Conservation (phyloP, 2,329 filamentous ascomycete genomes). For the Arthroderma sp. region DNA sequence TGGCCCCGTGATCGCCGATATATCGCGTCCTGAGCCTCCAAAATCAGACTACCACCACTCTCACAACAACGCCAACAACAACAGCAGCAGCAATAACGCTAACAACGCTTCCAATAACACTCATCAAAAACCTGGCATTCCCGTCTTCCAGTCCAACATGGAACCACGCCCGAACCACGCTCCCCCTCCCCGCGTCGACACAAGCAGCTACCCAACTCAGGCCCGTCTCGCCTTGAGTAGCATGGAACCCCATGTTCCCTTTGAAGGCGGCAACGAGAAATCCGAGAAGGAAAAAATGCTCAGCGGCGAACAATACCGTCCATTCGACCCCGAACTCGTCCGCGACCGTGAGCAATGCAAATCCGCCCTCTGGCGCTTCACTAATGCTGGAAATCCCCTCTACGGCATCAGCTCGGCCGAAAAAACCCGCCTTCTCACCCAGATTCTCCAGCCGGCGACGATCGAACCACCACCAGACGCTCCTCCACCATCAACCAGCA, state of each 20-base stretch:
- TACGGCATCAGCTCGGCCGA: conserved; percentile 51
- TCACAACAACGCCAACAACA: conserved; percentile 21
- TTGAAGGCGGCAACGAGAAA: conserved; percentile 24
- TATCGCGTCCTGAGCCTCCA: conserved; percentile 27
- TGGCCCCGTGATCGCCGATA: conserved; percentile 28
- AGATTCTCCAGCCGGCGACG: conserved; percentile 26
- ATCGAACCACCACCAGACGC: conserved; percentile 17
- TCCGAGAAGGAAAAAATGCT: conserved; percentile 90
- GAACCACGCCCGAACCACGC: conserved; percentile 29
- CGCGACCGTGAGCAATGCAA: conserved; percentile 77
- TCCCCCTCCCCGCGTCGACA: conserved; percentile 23
- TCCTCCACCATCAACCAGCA: conserved; percentile 42
- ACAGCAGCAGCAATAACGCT: conserved; percentile 15
- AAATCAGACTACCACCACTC: conserved; percentile 31
- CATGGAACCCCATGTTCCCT: conserved; percentile 32
- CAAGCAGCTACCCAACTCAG: conserved; percentile 32
- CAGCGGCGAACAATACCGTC: conserved; percentile 62
- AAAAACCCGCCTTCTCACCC: conserved; percentile 29
- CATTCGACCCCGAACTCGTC: conserved; percentile 64
- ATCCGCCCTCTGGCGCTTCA: conserved; percentile 71
- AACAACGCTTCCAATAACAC: conserved; percentile 29
- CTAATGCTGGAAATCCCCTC: conserved; percentile 65
- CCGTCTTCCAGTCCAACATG: conserved; percentile 27
- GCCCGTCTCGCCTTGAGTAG: conserved; percentile 33
- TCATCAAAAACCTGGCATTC: conserved; percentile 27